A percentile compares a stretch with the other conserved stretches of the same genome.
Conservation (phyloP, 1,139 yeast genomes). For the Debaryomyces nepalensis region DNA sequence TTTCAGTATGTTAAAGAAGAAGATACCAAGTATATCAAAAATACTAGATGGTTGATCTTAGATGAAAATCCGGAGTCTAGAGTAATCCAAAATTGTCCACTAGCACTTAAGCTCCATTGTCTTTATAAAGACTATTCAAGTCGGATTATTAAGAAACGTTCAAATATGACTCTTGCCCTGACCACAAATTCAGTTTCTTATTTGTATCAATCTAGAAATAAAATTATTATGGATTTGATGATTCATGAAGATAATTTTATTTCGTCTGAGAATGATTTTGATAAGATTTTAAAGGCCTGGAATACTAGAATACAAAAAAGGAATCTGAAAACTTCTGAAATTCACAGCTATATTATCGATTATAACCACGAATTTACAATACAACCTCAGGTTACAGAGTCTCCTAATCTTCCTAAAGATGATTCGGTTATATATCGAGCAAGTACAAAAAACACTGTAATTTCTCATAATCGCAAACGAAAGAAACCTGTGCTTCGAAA, state of each 20-base stretch:
- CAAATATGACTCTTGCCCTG: background rate
- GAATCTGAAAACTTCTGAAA: background rate
- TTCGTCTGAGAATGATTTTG: background rate
- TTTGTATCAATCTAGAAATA: constrained; percentile 12
- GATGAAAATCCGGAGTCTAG: constrained; percentile 14
- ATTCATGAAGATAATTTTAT: constrained; percentile 16
- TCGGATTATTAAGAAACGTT: constrained; percentile 11
- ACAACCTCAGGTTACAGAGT: background rate
- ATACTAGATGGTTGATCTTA: constrained; percentile 30
- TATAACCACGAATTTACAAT: constrained; percentile 6
- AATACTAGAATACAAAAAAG: constrained; percentile 12
- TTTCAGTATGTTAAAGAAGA: constrained; percentile 11
- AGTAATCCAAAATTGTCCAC: constrained; percentile 24
- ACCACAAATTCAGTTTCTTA: constrained; percentile 13
- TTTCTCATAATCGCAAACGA: constrained; percentile 6
- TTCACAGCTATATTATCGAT: constrained; percentile 13
- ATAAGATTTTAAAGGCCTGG: constrained; percentile 12
- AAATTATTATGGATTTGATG: constrained; percentile 28
- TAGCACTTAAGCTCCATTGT: constrained; percentile 32
- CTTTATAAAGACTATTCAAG: constrained; percentile 18
- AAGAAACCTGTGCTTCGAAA: constrained; percentile 14
- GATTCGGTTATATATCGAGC: constrained; percentile 7
- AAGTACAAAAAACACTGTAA: constrained; percentile 1
- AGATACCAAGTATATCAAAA: constrained; percentile 19
- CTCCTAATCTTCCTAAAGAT: background rate